phyloP scores from a whole-genome alignment of 2,329 filamentous ascomycete genomes.

The Aureobasidium vineae region DNA sequence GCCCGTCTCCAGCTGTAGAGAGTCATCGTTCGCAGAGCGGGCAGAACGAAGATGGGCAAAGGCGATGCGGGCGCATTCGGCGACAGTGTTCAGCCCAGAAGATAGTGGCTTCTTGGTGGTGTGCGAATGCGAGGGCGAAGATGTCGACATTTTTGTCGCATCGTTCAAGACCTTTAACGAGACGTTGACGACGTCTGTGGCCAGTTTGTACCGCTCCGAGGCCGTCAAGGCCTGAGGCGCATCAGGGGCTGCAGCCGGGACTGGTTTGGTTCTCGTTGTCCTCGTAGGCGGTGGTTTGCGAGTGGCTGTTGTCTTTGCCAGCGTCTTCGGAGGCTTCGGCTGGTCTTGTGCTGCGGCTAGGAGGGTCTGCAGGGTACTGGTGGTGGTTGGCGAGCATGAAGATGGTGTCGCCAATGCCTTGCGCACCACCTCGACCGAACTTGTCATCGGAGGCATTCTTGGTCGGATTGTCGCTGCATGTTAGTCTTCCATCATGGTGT shows the following conservation, averaged over 20 bases:
- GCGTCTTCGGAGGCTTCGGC: constrained; percentile 9
- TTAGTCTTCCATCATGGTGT: constrained; percentile 15
- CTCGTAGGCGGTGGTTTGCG: neutral
- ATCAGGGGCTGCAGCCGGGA: constrained; percentile 29
- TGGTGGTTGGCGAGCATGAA: constrained; percentile 10
- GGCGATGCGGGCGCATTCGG: constrained; percentile 67
- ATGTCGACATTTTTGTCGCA: constrained; percentile 53
- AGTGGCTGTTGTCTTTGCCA: neutral
- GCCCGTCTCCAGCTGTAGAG: constrained; percentile 69
- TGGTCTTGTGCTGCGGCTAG: neutral
- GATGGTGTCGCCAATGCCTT: constrained; percentile 14
- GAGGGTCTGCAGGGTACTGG: constrained; percentile 11
- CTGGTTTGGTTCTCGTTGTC: neutral
- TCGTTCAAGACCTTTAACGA: constrained; percentile 68
- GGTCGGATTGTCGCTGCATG: constrained; percentile 2
- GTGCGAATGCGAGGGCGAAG: neutral
- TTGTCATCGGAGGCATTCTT: constrained; percentile 15
- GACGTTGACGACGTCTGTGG: constrained; percentile 70
- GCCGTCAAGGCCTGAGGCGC: constrained; percentile 44
- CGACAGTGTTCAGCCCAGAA: constrained; percentile 32
- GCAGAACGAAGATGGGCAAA: constrained; percentile 63
- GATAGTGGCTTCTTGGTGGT: neutral
- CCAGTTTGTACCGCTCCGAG: constrained; percentile 64
- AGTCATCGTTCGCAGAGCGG: constrained; percentile 45
- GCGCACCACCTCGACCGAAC: constrained; percentile 14